Base-by-base conservation (phyloP, 2,329 filamentous ascomycete species). In the Torrubiellomyces zombiae region DNA sequence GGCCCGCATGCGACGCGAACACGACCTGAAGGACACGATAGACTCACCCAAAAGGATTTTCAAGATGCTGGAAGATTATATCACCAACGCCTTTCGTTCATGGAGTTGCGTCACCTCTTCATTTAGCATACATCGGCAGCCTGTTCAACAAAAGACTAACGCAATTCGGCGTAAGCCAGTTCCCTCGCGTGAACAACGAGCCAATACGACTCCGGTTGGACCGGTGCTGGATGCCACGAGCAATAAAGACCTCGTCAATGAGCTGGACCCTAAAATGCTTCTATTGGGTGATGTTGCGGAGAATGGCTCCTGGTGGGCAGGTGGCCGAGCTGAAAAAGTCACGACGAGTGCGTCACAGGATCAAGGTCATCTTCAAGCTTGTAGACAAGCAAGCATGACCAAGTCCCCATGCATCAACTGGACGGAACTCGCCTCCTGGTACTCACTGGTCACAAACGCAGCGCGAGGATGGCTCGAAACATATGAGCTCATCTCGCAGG, bases 251-350 rank as follows among this genome's bases (percentile, higher is more conserved):
- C 19, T 30, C 16, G 26, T 37, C 11, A 39, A 37, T 27, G 73
- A 79, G 24, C 50, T 83, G 12, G 80, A 89, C 43, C 67, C 75
- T 1, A 89, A 83, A 41, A 64, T 77, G 5, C 53, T 86, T 12
- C 55, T 83, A 6, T 47, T 85, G 3, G 79, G 78, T 3, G 69
- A 85, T 38, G 61, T 85, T 35, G 76, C 74, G 1, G 80, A 89
- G 43, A 89, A 89, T 41, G 79, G 77, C 3, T 67, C 66, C 6
- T 86, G 78, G 80, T 86, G 79, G 78, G 73, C 75, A 23, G 77
- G 75, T 2, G 62, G 62, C 6, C 30, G 21, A 16, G 18, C n/a
- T n/a, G n/a, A n/a, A n/a, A n/a, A n/a, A n/a, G n/a, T n/a, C 34
- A 33, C 13, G 29, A 25, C 8, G 36, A 43, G 13, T 34, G 31